Evolutionary conservation across 768 basidiomycete species (phyloP), one percentile per base, ranked within the genome.

Genomic region (Plicaturopsis crispa): DNA sequence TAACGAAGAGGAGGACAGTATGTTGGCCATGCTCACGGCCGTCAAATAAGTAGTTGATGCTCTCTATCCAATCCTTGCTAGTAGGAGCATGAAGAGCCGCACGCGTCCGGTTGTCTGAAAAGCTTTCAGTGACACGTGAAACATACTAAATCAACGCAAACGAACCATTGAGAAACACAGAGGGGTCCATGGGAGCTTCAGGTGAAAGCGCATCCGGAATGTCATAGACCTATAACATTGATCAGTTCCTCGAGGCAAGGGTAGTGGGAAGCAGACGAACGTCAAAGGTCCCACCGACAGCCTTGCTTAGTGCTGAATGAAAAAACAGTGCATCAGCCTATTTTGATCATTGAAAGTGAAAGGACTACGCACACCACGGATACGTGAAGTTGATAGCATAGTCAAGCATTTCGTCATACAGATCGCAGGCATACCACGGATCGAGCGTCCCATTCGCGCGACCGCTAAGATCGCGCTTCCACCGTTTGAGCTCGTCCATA

Each of bases 371-470:
- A 75, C 66, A 48, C 72, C 71, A 73, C 2, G 84, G 84, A 50
- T 67, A 75, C 1, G 83, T 81, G 50, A 67, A 84, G 50, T 86
- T 87, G 42, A 75, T 36, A 12, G 82, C 79, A 46, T 85, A 85
- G 56, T 85, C 83, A 22, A 81, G 48, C 57, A 79, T 70, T 60
- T 80, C 74, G 41, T 78, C 72, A 34, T 73, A 67, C 8, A 84
- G 52, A 39, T 75, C 63, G 55, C 84, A 86, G 4, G 77, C 76
- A 33, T 80, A 81, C 78, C 74, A 75, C 20, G 72, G 54, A 47
- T 79, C 70, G 33, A 80, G 67, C 2, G 72, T 73, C 6, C 69
- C 77, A 44, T 75, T 76, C 1, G 71, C 55, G 22, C 73, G 62
- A 18, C 55, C 59, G 17, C 55, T 59, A 11, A 79, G 56, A 52